Conservation (phyloP, 306 rosid genomes). For the Myrica gale region DNA sequence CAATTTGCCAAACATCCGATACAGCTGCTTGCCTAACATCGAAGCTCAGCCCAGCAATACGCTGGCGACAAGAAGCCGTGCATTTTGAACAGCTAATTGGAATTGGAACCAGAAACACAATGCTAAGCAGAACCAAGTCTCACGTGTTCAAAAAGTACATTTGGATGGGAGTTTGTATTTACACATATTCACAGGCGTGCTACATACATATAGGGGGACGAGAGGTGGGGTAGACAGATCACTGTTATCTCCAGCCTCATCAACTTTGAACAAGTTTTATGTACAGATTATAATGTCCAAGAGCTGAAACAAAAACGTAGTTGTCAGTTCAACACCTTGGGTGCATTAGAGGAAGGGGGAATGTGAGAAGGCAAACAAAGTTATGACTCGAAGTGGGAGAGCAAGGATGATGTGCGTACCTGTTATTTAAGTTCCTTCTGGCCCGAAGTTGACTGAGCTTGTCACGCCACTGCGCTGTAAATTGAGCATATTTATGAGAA, state of each 20-base stretch:
- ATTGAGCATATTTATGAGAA: not conserved
- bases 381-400: not conserved
- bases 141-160: conserved; percentile 20
- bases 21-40: not conserved
- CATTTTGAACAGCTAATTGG: not conserved
- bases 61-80: not conserved
- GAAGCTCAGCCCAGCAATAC: not conserved
- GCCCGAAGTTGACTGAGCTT: conserved; percentile 56
- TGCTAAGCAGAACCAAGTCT: conserved; percentile 9
- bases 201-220: conserved; percentile 14
- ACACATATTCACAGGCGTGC: conserved; percentile 37
- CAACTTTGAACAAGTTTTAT: conserved; percentile 29
- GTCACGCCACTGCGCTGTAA: conserved; percentile 67
- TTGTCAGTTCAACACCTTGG: not conserved
- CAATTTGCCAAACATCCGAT: not conserved
- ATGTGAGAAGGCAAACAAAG: not conserved
- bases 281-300: conserved; percentile 32
- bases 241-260: conserved; percentile 3
- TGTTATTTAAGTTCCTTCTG: conserved; percentile 43
- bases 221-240: conserved; percentile 1
- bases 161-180: conserved; percentile 15
- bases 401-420: conserved; percentile 21
- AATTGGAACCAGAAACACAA: not conserved
- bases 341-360: not conserved
- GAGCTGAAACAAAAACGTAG: conserved; percentile 4